Conservation (phyloP, 164 flowering plant species). For the Kingdonia uniflora region DNA sequence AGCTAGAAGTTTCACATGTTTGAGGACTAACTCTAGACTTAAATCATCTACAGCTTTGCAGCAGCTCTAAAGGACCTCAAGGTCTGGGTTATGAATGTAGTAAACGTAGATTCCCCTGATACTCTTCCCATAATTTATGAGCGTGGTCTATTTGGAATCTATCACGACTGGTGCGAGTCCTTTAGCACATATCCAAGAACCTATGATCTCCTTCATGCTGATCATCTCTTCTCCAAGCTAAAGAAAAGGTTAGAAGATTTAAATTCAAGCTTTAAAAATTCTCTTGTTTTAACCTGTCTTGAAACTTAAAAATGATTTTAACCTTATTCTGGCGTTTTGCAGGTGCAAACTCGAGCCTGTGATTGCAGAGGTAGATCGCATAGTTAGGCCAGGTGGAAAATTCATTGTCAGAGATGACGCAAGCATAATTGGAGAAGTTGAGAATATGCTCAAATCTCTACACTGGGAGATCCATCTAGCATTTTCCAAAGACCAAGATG, state of each 20-base stretch:
- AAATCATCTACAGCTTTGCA: conserved; percentile 55
- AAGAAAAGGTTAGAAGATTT: conserved; percentile 36
- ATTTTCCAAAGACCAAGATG: conserved; percentile 58
- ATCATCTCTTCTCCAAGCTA: conserved; percentile 74
- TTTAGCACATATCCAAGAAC: conserved; percentile 88
- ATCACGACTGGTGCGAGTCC: conserved; percentile 96
- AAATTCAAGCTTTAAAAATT: not conserved
- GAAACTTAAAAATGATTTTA: not conserved
- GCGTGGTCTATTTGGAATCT: conserved; percentile 87
- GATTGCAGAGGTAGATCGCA: conserved; percentile 71
- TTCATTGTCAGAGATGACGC: conserved; percentile 70
- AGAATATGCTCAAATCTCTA: conserved; percentile 60
- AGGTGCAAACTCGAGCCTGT: conserved; percentile 64
- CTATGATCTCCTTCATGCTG: conserved; percentile 86
- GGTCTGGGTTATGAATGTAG: conserved; percentile 87
- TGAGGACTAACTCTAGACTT: too few relatives aligned
- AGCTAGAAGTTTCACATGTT: too few relatives aligned
- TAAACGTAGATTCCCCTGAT: conserved; percentile 66
- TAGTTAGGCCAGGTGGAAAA: conserved; percentile 79
- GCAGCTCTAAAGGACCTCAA: conserved; percentile 70
- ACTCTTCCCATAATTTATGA: conserved; percentile 91
- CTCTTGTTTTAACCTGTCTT: not conserved
- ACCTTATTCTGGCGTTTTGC: conserved; percentile 10
- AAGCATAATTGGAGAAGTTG: conserved; percentile 41
- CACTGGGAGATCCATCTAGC: conserved; percentile 72